These are phyloP conservation scores for Phytomonas francai DNA, from an alignment of 208 protist genomes.

Conservation along the genomic window DNA sequence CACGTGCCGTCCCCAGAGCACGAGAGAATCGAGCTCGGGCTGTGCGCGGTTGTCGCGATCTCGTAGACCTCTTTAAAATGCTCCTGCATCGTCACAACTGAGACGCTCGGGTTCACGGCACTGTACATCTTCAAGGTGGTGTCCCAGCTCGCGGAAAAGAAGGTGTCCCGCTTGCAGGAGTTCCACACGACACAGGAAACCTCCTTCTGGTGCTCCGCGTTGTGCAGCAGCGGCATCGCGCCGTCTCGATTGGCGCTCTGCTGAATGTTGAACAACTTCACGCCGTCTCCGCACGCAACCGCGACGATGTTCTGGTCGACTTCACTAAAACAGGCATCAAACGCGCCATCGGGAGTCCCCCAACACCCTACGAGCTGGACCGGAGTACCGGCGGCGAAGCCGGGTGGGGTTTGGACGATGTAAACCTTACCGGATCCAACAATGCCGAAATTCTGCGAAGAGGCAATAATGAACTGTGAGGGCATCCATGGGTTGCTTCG, in stretches of 20 bases:
- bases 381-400: slow-evolving; percentile 35
- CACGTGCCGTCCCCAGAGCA: slow-evolving; percentile 86
- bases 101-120: slow-evolving; percentile 47
- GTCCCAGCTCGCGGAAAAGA: slow-evolving; percentile 85
- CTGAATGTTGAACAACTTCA: slow-evolving; percentile 79
- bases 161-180: slow-evolving; percentile 48
- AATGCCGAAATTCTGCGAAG: slow-evolving; percentile 82
- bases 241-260: slow-evolving; percentile 72
- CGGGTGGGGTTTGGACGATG: slow-evolving; percentile 60
- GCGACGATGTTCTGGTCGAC: slow-evolving; percentile 68
- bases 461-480: slow-evolving; percentile 64
- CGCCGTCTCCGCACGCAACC: slow-evolving; percentile 80
- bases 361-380: slow-evolving; percentile 68
- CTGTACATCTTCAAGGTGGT: slow-evolving; percentile 73
- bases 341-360: slow-evolving; percentile 78
- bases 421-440: slow-evolving; percentile 86
- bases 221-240: slow-evolving; percentile 65
- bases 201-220: slow-evolving; percentile 70
- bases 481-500: slow-evolving; percentile 81
- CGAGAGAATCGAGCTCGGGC: slow-evolving; percentile 73
- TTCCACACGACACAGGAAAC: slow-evolving; percentile 79
- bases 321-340: slow-evolving; percentile 84
- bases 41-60: slow-evolving; percentile 56
- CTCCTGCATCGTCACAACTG: slow-evolving; percentile 58
- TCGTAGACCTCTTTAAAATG: slow-evolving; percentile 91